Evolutionary conservation across 768 basidiomycete genomes (phyloP), one percentile per base, ranked within the genome.

Genomic region (Psilocybe sp.): DNA sequence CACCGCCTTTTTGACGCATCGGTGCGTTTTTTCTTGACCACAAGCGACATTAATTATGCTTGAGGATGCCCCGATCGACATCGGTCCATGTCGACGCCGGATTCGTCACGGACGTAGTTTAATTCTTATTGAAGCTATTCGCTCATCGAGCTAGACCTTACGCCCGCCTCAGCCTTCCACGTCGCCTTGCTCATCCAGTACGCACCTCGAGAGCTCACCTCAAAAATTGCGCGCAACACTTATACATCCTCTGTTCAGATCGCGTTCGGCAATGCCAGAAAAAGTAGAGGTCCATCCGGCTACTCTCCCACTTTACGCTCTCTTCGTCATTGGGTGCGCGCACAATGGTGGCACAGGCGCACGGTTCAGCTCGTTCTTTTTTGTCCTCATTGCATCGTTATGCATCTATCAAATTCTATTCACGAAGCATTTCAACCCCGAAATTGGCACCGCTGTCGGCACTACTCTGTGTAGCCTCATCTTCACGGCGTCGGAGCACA

Each of bases 21-120:
- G n/a, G n/a, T n/a, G n/a, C n/a, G n/a, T n/a, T n/a, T n/a, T n/a
- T n/a, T n/a, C n/a, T n/a, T n/a, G n/a, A n/a, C n/a, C n/a, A n/a
- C n/a, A n/a, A n/a, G n/a, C n/a, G n/a, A n/a, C n/a, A n/a, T n/a
- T n/a, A n/a, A n/a, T 76, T 33, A 67, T 64, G 10, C 38, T 65
- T 28, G 74, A 76, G 52, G 68, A 64, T 42, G 36, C 49, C 0
- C 51, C 66, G 32, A 51, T 72, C 19, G 54, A 33, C 0, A 15
- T 60, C 5, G 61, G 23, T 28, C 23, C 7, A 7, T 28, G 7
- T n/a, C n/a, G n/a, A n/a, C n/a, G n/a, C n/a, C n/a, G n/a, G n/a
- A n/a, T n/a, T 28, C 23, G 23, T 28, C 23, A 28, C 23, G 23
- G n/a, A 7, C 23, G 23, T 28, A 28, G 7, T 28, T 28, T 28